phyloP scores from a whole-genome alignment of 345 rosid genomes.

The Raphanus sativus region DNA sequence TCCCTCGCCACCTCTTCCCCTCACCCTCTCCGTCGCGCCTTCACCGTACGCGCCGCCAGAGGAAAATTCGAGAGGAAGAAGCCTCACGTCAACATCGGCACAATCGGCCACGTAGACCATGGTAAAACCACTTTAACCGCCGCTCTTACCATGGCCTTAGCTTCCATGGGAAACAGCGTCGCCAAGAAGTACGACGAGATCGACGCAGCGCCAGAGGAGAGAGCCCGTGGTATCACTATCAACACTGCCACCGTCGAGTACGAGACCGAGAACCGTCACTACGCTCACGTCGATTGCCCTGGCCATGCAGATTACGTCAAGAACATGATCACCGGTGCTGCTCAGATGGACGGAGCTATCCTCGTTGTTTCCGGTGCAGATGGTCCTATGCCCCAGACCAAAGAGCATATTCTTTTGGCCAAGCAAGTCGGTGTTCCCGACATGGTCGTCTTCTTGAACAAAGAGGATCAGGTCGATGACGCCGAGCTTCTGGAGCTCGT shows the following conservation, averaged over 20 bases:
- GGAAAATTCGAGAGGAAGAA: constrained; percentile 85
- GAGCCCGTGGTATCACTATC: constrained; percentile 76
- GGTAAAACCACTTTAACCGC: constrained; percentile 80
- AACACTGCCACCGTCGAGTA: constrained; percentile 80
- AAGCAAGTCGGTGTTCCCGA: constrained; percentile 89
- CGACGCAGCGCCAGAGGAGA: constrained; percentile 76
- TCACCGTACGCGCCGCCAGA: constrained; percentile 63
- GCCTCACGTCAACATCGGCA: constrained; percentile 76
- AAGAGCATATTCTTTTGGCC: constrained; percentile 75
- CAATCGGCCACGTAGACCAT: constrained; percentile 70
- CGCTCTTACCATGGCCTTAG: constrained; percentile 71
- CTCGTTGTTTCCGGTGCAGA: constrained; percentile 77
- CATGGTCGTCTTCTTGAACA: constrained; percentile 80
- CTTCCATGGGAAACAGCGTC: constrained; percentile 53
- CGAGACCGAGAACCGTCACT: constrained; percentile 67
- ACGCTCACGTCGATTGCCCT: constrained; percentile 81
- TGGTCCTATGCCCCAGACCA: constrained; percentile 91
- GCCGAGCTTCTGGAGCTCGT: constrained; percentile 80
- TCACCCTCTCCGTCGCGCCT: constrained; percentile 24
- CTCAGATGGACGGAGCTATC: constrained; percentile 89
- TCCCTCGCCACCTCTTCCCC: constrained; percentile 27
- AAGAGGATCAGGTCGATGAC: constrained; percentile 88
- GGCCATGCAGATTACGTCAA: constrained; percentile 88
- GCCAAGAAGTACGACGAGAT: constrained; percentile 75
- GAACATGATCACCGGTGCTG: constrained; percentile 83